Evolutionary conservation across 208 protist species (phyloP), one percentile per base, ranked within the genome.

Genomic region (Acanthamoeba divionensis): DNA sequence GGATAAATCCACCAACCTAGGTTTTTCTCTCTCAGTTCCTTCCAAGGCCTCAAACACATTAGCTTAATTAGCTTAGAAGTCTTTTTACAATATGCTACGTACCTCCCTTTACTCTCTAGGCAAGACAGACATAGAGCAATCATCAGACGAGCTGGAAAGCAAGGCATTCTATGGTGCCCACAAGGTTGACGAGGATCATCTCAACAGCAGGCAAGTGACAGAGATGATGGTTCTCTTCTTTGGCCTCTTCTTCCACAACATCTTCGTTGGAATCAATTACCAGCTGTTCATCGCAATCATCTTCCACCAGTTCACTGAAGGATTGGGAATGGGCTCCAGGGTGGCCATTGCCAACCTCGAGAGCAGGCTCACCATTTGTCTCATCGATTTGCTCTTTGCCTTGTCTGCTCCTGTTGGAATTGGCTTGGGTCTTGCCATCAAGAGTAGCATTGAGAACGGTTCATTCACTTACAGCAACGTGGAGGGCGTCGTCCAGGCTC

Each of bases 211-310:
- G 2, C 4, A 54, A 18, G 18, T n/a, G 5, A 54, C 63, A 36
- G 63, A 83, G 73, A 83, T 83, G 73, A n/a, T 83, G 6, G 73
- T 83, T 36, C 73, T 83, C 73, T 83, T 83, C 73, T 83, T 83
- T 41, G 73, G 73, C 29, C 73, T 83, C 4, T 29, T 83, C 7
- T 83, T 83, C 33, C 73, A 83, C 26, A 83, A 65, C 31, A 54
- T 47, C 73, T 65, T 54, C 21, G 73, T 54, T 29, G 73, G 33
- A n/a, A 65, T 65, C 31, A 54, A 83, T 21, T n/a, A 83, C 9
- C 29, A 3, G 48, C 73, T 83, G 29, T 83, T 83, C 31, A 83
- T 83, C n/a, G 73, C 73, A 47, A 55, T 83, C 26, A 55, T 62
- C 48, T 83, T 83, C 73, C 73, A 83, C 31, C 73, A 83, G 73